Evolutionary conservation across 805 yeast genomes (phyloP), one percentile per base, ranked within the genome.

Genomic region (Metschnikowia arizonensis): DNA sequence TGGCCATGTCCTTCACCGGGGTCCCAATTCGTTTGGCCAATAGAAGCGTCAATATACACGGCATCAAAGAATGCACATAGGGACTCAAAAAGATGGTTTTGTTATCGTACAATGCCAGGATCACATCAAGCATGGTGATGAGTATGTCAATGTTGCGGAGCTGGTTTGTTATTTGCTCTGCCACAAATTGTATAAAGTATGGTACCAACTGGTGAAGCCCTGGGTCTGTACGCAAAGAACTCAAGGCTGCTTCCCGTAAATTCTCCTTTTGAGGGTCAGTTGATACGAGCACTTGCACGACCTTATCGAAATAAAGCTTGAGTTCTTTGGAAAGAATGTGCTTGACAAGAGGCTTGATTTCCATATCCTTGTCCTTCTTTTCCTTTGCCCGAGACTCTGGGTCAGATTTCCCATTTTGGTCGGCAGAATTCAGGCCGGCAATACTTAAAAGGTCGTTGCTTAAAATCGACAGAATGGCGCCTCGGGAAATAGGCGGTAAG

Each of bases 191-290:
- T 41, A 93, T 90, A 57, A 93, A 87, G 62, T 93, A 93, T 2
- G 99, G 99, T 4, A 95, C 93, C 40, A 93, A 68, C 65, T 93
- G 99, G 69, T 93, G 99, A 46, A 93, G 69, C 28, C 99, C 99
- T 2, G 97, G 96, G 61, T 93, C 99, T 25, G 86, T 82, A 48
- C 86, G 80, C 48, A 93, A 70, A 7, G 96, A 86, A 24, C 83
- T 82, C 44, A 93, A 72, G 1, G 97, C 97, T 0, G 97, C 93
- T 31, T 78, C 76, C 52, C 78, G 81, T 60, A 88, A 68, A 33
- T 73, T 71, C 34, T 79, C 85, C 47, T 72, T 69, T n/a, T 69
- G 74, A 0, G 77, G 74, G 36, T 77, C 79, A 29, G 78, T 74
- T 1, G 78, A 74, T 6, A 85, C 66, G 23, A 93, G 73, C 1